Evolutionary conservation across 208 protist species (phyloP).

Genomic region (Ichthyophonus hoferi): DNA sequence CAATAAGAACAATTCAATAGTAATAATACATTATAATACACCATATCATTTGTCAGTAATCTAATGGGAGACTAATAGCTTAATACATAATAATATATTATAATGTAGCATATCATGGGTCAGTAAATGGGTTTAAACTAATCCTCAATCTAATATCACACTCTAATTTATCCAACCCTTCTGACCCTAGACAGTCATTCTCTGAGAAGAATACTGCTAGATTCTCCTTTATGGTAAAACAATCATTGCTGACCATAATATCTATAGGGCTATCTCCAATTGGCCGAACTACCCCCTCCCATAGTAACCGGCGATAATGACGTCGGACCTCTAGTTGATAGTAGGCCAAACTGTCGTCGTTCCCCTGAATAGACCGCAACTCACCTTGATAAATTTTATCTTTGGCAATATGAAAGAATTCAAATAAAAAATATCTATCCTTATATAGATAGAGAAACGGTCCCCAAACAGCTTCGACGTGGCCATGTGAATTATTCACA

Average conservation of each 20-base stretch:
- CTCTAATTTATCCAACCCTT: not conserved
- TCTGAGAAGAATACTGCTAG: not conserved
- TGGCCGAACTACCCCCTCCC: not conserved
- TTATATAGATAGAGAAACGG: not conserved
- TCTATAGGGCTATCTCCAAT: not conserved
- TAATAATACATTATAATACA: no score
- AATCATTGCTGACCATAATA: not conserved
- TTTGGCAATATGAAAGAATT: not conserved
- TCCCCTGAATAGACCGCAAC: not conserved
- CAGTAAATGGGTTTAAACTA: not conserved
- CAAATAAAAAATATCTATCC: not conserved
- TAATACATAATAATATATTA: no score
- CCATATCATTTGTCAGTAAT: no score
- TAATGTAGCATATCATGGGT: no score
- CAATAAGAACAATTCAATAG: no score
- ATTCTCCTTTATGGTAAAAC: not conserved
- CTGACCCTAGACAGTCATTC: not conserved
- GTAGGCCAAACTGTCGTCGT: not conserved
- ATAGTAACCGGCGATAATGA: not conserved
- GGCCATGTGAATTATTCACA: not conserved
- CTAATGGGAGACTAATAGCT: no score
- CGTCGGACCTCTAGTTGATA: not conserved
- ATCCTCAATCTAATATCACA: not conserved
- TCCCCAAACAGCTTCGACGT: not conserved
- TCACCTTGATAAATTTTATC: not conserved